Evolutionary conservation across 2,329 filamentous ascomycete species (phyloP).

Genomic region (Trichoderma citrinoviride): DNA sequence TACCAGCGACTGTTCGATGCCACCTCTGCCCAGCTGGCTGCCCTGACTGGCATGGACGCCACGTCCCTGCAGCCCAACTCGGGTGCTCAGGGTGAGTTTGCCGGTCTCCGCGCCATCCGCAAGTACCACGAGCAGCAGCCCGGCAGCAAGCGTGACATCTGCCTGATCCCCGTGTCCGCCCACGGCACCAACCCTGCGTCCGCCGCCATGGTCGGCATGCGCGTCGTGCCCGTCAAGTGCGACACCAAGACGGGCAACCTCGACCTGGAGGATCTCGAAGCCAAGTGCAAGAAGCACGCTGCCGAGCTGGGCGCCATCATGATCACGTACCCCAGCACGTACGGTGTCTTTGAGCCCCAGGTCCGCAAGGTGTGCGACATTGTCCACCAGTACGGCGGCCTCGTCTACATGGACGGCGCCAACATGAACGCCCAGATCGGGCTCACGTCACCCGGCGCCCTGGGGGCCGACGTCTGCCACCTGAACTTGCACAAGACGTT

Average conservation of each 20-base stretch:
- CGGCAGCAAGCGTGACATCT: constrained; percentile 77
- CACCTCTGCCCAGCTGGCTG: constrained; percentile 71
- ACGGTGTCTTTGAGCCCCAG: constrained; percentile 88
- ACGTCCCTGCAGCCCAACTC: constrained; percentile 93
- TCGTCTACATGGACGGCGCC: constrained; percentile 98
- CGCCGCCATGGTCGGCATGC: constrained; percentile 93
- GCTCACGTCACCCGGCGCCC: constrained; percentile 88
- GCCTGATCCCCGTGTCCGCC: constrained; percentile 89
- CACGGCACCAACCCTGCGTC: constrained; percentile 96
- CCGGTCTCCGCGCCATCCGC: constrained; percentile 82
- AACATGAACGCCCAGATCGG: constrained; percentile 99
- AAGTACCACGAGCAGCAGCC: constrained; percentile 72
- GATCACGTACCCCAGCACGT: constrained; percentile 95
- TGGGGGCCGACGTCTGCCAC: constrained; percentile 95
- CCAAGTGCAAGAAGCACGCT: constrained; percentile 84
- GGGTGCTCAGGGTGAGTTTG: constrained; percentile 91
- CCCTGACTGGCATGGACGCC: constrained; percentile 87
- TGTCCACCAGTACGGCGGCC: constrained; percentile 83
- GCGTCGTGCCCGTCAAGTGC: constrained; percentile 89
- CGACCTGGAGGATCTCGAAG: constrained; percentile 79
- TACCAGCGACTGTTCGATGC: constrained; percentile 69
- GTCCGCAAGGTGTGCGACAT: constrained; percentile 82
- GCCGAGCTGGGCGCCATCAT: constrained; percentile 88
- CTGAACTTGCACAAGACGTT: constrained; percentile 98
- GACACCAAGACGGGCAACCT: constrained; percentile 84